Conservation (phyloP, 768 basidiomycete genomes). For the Leccinum arenicola region DNA sequence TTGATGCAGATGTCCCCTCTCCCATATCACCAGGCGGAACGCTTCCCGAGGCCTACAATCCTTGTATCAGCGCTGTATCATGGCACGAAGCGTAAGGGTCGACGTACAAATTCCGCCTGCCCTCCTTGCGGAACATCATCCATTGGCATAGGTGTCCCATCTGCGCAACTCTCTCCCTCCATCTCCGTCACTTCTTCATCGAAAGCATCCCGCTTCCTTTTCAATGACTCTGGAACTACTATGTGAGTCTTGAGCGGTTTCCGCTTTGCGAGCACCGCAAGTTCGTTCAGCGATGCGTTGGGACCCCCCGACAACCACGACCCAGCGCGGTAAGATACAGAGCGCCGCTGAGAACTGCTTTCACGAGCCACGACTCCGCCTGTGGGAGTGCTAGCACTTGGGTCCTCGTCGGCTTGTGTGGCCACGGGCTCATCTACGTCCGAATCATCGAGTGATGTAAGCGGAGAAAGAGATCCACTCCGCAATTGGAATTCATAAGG, state of each 20-base stretch:
- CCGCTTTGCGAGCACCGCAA: conserved; percentile 17
- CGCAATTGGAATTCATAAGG: neutral
- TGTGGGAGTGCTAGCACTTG: neutral
- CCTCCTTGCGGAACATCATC: neutral
- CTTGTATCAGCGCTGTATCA: neutral
- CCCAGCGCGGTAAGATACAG: neutral
- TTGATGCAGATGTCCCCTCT: neutral
- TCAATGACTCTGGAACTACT: conserved; percentile 8
- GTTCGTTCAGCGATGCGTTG: conserved; percentile 16
- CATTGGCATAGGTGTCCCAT: neutral
- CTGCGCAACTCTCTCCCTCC: neutral
- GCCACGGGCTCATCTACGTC: neutral
- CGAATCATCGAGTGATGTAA: conserved; percentile 13
- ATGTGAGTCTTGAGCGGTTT: conserved; percentile 7
- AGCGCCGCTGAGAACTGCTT: neutral
- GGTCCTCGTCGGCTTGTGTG: neutral
- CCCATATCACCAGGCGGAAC: neutral
- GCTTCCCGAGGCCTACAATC: neutral
- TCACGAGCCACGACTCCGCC: neutral
- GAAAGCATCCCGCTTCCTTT: conserved; percentile 3
- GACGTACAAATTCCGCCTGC: too few relatives aligned
- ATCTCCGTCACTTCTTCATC: neutral
- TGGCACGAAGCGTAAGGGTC: too few relatives aligned
- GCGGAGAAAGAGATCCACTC: conserved; percentile 12
- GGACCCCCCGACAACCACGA: conserved; percentile 17